Percentiles rank a stretch among this genome's conserved stretches.
phyloP scores from a whole-genome alignment of 805 yeast genomes.

The Sugiyamaella americana region DNA sequence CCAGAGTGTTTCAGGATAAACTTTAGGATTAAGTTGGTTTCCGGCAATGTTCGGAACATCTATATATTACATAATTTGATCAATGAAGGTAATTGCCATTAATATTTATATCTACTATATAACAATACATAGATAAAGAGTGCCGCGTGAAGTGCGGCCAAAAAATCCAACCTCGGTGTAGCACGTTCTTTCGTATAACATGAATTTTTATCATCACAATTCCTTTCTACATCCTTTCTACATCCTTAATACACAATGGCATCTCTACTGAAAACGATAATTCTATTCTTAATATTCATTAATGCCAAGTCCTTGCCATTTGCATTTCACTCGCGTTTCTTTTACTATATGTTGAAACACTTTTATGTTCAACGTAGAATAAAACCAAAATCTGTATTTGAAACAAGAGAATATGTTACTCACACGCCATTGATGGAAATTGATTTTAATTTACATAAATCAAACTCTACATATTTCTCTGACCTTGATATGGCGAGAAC shows the following conservation, averaged over 20 bases:
- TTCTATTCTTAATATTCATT: slow-evolving; percentile 30
- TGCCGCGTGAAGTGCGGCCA: background rate
- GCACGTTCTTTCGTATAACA: no score
- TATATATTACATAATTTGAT: no score
- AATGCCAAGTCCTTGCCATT: slow-evolving; percentile 64
- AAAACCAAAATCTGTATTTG: slow-evolving; percentile 33
- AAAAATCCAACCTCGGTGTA: background rate
- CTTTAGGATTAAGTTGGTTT: no score
- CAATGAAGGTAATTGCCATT: no score
- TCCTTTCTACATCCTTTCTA: background rate
- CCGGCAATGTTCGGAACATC: no score
- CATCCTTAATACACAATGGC: background rate
- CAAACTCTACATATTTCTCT: slow-evolving; percentile 75
- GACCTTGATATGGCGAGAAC: slow-evolving; percentile 80
- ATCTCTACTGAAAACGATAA: slow-evolving; percentile 11
- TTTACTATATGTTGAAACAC: slow-evolving; percentile 38
- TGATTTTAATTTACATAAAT: slow-evolving; percentile 82
- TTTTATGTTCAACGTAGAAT: slow-evolving; percentile 32
- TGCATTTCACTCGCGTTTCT: slow-evolving; percentile 61
- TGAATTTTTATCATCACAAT: background rate
- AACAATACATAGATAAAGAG: background rate
- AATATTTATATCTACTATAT: no score
- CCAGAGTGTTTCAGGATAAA: no score
- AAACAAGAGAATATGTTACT: slow-evolving; percentile 40
- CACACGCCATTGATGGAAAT: slow-evolving; percentile 73